These are phyloP conservation scores for Passalora sequoiae DNA, from an alignment of 2,329 filamentous ascomycete genomes.

Conservation along the genomic window DNA sequence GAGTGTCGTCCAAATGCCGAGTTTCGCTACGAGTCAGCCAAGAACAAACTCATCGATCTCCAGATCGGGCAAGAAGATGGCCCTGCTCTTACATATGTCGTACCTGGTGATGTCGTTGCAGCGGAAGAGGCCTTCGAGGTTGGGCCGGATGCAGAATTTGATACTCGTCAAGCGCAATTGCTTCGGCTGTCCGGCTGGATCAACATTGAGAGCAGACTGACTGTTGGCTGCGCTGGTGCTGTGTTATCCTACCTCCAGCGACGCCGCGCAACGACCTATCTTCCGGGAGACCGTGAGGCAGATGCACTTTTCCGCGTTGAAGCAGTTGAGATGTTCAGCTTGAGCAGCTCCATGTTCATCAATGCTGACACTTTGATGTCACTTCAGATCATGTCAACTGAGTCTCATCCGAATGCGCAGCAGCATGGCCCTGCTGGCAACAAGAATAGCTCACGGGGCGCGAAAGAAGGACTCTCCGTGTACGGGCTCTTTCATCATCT, in stretches of 20 bases:
- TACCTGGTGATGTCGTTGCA: constrained; percentile 51
- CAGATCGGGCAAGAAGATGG: constrained; percentile 47
- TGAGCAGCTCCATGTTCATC: constrained; percentile 66
- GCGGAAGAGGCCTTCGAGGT: constrained; percentile 36
- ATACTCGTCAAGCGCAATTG: constrained; percentile 57
- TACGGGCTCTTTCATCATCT: constrained; percentile 76
- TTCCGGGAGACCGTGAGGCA: constrained; percentile 55
- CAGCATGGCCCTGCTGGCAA: constrained; percentile 61
- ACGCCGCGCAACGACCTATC: constrained; percentile 57
- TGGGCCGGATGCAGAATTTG: constrained; percentile 41
- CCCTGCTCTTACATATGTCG: constrained; percentile 53
- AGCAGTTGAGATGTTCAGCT: constrained; percentile 68
- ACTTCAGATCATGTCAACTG: constrained; percentile 77
- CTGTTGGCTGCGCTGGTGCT: constrained; percentile 82
- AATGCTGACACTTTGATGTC: constrained; percentile 74
- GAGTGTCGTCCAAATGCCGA: constrained; percentile 66
- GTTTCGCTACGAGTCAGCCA: constrained; percentile 64
- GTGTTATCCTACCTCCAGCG: constrained; percentile 74
- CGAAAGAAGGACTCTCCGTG: constrained; percentile 76
- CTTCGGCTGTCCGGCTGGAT: constrained; percentile 66
- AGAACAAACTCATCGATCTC: constrained; percentile 59
- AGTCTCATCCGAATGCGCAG: constrained; percentile 76
- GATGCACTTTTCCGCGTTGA: constrained; percentile 56
- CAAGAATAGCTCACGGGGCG: constrained; percentile 49
- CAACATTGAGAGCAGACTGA: constrained; percentile 67